Percentiles rank a stretch among this genome's conserved stretches.
Evolutionary conservation across 768 basidiomycete species (phyloP).

Genomic region (Peribolospora kevripleyi): DNA sequence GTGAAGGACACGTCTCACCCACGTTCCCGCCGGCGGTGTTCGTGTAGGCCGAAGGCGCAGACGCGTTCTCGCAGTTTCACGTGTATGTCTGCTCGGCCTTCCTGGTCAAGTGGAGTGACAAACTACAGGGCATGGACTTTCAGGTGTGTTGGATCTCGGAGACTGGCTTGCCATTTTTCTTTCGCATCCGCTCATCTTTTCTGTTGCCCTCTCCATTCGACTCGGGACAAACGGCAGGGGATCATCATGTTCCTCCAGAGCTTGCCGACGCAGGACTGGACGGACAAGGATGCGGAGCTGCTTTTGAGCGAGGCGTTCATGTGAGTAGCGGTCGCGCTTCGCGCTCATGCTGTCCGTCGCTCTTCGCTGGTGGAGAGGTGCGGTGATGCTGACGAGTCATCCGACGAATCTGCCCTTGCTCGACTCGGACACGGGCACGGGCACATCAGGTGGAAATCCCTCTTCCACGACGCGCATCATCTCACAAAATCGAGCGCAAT

Average conservation of each 20-base stretch:
- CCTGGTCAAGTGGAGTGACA: slow-evolving; percentile 81
- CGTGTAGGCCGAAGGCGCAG: slow-evolving; percentile 70
- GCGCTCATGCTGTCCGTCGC: too few species aligned
- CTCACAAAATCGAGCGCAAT: too few species aligned
- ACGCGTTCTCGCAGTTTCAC: slow-evolving; percentile 97
- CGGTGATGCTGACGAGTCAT: too few species aligned
- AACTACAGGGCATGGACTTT: slow-evolving; percentile 88
- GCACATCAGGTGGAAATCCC: too few species aligned
- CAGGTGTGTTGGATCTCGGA: slow-evolving; percentile 33
- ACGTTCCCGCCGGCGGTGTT: background rate
- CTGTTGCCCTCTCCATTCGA: background rate
- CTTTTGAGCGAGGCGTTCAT: slow-evolving; percentile 90
- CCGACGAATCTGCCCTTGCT: too few species aligned
- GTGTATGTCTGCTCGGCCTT: slow-evolving; percentile 95
- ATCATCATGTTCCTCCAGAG: slow-evolving; percentile 98
- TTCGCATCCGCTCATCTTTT: background rate
- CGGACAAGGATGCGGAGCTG: slow-evolving; percentile 84
- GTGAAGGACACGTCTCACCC: background rate
- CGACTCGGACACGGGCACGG: too few species aligned
- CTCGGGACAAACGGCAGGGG: slow-evolving; percentile 31
- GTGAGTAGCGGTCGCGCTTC: slow-evolving; percentile 12
- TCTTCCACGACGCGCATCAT: too few species aligned
- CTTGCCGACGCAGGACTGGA: slow-evolving; percentile 55
- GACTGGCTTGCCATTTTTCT: background rate
- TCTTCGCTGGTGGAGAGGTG: too few species aligned